Evolutionary conservation across 2,329 filamentous ascomycete genomes (phyloP).

Genomic region (Colletotrichum sidae): DNA sequence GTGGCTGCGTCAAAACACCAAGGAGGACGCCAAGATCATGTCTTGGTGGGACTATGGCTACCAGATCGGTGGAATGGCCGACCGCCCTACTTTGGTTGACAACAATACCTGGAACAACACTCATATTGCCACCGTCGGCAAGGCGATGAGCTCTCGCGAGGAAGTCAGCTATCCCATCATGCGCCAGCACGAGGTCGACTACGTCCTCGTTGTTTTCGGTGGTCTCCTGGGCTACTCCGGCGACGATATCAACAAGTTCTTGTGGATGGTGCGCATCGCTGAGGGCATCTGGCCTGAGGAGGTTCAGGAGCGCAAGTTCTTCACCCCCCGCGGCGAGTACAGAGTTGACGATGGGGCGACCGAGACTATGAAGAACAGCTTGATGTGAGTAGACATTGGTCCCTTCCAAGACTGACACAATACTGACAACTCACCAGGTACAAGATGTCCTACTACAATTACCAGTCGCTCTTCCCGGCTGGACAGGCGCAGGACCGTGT

Average conservation of each 20-base stretch:
- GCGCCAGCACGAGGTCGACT: constrained; percentile 98
- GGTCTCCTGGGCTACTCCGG: constrained; percentile 96
- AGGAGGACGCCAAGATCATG: constrained; percentile 97
- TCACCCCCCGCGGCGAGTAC: constrained; percentile 94
- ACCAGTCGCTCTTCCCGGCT: constrained; percentile 87
- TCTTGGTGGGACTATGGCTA: constrained; percentile 99
- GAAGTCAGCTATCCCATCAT: constrained; percentile 99
- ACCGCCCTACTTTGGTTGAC: constrained; percentile 95
- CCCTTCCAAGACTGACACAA: constrained; percentile 20
- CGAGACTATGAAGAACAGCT: constrained; percentile 97
- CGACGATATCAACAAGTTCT: constrained; percentile 99
- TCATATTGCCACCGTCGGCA: constrained; percentile 98
- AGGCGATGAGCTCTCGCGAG: constrained; percentile 97
- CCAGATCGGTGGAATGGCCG: constrained; percentile 99
- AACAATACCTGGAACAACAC: constrained; percentile 99
- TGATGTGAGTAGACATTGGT: constrained; percentile 79
- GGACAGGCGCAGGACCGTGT: constrained; percentile 94
- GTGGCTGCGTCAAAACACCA: constrained; percentile 98
- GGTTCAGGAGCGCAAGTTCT: constrained; percentile 96
- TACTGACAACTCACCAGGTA: constrained; percentile 73
- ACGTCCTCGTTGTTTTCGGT: constrained; percentile 97
- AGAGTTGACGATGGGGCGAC: constrained; percentile 93
- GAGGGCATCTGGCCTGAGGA: constrained; percentile 99
- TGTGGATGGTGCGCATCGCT: constrained; percentile 99
- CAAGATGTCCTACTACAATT: constrained; percentile 99